A percentile compares a stretch with the other conserved stretches of the same genome.
These are phyloP conservation scores for Cylindrotheca closterium DNA, from an alignment of 108 stramenopile species.

Conservation along the genomic window DNA sequence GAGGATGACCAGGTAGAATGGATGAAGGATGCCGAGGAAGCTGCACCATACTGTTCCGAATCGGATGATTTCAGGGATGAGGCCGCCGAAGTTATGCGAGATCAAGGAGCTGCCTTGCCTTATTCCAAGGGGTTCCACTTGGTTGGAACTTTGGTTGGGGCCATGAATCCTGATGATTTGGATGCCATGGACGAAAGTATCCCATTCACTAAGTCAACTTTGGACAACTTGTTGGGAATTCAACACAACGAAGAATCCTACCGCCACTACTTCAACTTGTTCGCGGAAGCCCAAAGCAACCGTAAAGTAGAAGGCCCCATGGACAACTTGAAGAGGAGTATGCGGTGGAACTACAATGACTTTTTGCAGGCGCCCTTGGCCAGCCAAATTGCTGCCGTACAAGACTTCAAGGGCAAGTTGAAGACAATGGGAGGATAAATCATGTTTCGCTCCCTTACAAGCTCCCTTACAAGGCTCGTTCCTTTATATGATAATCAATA, in stretches of 20 bases:
- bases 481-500: too few species aligned
- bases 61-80: slow-evolving; percentile 46
- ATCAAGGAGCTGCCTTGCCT: slow-evolving; percentile 50
- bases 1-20: slow-evolving; percentile 49
- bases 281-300: slow-evolving; percentile 27
- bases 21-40: slow-evolving; percentile 60
- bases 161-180: slow-evolving; percentile 54
- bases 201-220: slow-evolving; percentile 46
- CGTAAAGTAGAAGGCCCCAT: slow-evolving; percentile 20
- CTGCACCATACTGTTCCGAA: slow-evolving; percentile 42
- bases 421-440: slow-evolving; percentile 7
- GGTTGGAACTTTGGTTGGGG: slow-evolving; percentile 36
- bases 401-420: slow-evolving; percentile 28
- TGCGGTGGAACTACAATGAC: slow-evolving; percentile 23
- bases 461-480: too few species aligned
- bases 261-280: slow-evolving; percentile 39
- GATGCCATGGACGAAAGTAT: slow-evolving; percentile 56
- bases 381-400: slow-evolving; percentile 25
- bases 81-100: slow-evolving; percentile 37
- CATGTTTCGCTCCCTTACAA: too few species aligned
- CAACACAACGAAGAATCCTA: slow-evolving; percentile 34
- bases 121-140: slow-evolving; percentile 47
- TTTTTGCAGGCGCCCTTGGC: slow-evolving; percentile 31
- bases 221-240: slow-evolving; percentile 46
- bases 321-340: slow-evolving; percentile 29